A percentile compares a stretch with the other conserved stretches of the same genome.
Conservation (phyloP, 1,139 yeast genomes). For the Candida sanyaensis region DNA sequence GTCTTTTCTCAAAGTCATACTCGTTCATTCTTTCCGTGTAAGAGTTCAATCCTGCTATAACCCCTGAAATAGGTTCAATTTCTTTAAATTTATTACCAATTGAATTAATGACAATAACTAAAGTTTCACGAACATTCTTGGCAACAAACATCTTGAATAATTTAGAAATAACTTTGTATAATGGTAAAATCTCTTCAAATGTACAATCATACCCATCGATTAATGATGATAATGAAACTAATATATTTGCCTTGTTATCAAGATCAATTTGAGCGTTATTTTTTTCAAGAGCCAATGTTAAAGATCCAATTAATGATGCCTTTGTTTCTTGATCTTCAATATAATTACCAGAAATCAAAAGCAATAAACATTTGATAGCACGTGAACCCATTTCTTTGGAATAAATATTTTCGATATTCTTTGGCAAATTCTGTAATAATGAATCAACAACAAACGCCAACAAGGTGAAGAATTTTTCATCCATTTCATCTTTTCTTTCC, state of each 20-base stretch:
- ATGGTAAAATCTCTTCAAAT: slow-evolving; percentile 52
- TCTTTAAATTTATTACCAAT: slow-evolving; percentile 57
- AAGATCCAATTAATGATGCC: slow-evolving; percentile 54
- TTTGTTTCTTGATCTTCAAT: slow-evolving; percentile 61
- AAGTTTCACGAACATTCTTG: slow-evolving; percentile 57
- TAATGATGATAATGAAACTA: slow-evolving; percentile 58
- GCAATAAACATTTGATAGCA: slow-evolving; percentile 54
- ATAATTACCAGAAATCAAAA: slow-evolving; percentile 60
- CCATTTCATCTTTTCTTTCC: slow-evolving; percentile 34
- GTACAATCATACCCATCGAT: slow-evolving; percentile 55
- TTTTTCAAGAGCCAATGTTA: slow-evolving; percentile 64
- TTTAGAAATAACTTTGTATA: slow-evolving; percentile 59
- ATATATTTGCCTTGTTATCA: slow-evolving; percentile 57
- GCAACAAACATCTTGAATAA: slow-evolving; percentile 62
- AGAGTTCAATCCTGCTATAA: slow-evolving; percentile 69
- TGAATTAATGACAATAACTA: slow-evolving; percentile 59
- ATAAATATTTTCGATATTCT: slow-evolving; percentile 42
- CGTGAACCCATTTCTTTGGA: slow-evolving; percentile 53
- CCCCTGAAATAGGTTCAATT: slow-evolving; percentile 44
- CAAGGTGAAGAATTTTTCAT: slow-evolving; percentile 47
- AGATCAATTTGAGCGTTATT: slow-evolving; percentile 57
- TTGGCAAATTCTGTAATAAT: slow-evolving; percentile 53
- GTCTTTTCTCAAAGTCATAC: slow-evolving; percentile 76
- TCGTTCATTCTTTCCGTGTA: slow-evolving; percentile 69
- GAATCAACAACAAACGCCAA: slow-evolving; percentile 59